Conservation (phyloP, 2,329 filamentous ascomycete genomes). For the Emmonsia crescens region DNA sequence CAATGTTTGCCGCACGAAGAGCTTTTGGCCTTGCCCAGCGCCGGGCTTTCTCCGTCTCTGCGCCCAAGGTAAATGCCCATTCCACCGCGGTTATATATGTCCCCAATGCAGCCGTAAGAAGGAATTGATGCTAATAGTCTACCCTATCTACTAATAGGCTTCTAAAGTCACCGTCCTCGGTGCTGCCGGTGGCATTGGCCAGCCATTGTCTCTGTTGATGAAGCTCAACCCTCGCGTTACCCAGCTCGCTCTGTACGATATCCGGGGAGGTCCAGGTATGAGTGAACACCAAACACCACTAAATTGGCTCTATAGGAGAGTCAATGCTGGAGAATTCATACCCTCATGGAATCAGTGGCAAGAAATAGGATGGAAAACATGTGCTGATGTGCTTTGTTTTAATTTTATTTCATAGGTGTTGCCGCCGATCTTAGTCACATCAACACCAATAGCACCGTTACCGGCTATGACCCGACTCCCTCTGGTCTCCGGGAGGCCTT, state of each 20-base stretch:
- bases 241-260: constrained; percentile 95
- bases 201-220: constrained; percentile 91
- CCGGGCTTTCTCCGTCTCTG: constrained; percentile 71
- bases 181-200: constrained; percentile 94
- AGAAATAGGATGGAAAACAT: background rate
- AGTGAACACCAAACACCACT: constrained; percentile 14
- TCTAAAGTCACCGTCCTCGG: constrained; percentile 97
- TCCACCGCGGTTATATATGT: constrained; percentile 6
- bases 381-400: background rate
- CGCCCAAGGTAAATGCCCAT: constrained; percentile 54
- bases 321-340: background rate
- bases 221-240: constrained; percentile 96
- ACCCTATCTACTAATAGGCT: constrained; percentile 45
- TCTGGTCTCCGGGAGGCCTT: constrained; percentile 67
- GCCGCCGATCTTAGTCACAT: constrained; percentile 97
- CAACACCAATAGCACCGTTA: constrained; percentile 96
- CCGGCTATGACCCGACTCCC: constrained; percentile 70
- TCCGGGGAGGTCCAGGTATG: constrained; percentile 84
- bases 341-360: constrained; percentile 43
- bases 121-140: background rate
- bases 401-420: constrained; percentile 54
- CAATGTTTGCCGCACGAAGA: constrained; percentile 63
- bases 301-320: background rate
- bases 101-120: background rate
- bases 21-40: constrained; percentile 51